Conservation (phyloP, 495 filamentous ascomycete species). For the Penicillium ucsense region DNA sequence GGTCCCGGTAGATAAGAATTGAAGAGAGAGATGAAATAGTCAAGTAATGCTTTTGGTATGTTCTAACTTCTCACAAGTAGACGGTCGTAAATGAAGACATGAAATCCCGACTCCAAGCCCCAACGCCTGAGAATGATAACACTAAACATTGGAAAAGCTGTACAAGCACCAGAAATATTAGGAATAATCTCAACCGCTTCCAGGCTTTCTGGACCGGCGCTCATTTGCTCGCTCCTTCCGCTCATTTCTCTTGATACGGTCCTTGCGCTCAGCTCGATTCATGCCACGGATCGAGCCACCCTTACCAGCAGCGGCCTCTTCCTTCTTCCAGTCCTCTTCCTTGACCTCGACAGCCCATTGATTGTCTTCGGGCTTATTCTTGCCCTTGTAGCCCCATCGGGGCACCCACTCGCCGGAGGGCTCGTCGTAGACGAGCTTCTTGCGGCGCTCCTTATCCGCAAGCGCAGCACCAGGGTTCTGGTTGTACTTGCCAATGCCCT, state of each 20-base stretch:
- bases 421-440: conserved; percentile 78
- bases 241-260: conserved; percentile 59
- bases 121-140: conserved; percentile 17
- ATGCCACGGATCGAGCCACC: conserved; percentile 52
- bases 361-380: conserved; percentile 67
- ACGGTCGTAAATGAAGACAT: conserved; percentile 7
- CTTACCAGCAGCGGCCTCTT: conserved; percentile 46
- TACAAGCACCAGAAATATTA: conserved; percentile 3
- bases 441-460: conserved; percentile 54
- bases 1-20: not conserved
- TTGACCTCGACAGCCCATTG: conserved; percentile 90
- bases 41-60: conserved; percentile 18
- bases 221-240: conserved; percentile 60
- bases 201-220: conserved; percentile 39
- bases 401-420: conserved; percentile 78
- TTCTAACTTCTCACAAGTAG: conserved; percentile 1
- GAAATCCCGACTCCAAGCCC: conserved; percentile 18
- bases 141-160: conserved; percentile 4
- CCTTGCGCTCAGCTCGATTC: conserved; percentile 52
- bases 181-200: conserved; percentile 7
- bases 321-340: conserved; percentile 59
- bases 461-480: conserved; percentile 31
- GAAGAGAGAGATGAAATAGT: not conserved
- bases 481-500: conserved; percentile 64
- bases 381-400: conserved; percentile 91